Evolutionary conservation across 805 yeast genomes (phyloP), one percentile per base, ranked within the genome.

Genomic region (Suhomyces sp.): DNA sequence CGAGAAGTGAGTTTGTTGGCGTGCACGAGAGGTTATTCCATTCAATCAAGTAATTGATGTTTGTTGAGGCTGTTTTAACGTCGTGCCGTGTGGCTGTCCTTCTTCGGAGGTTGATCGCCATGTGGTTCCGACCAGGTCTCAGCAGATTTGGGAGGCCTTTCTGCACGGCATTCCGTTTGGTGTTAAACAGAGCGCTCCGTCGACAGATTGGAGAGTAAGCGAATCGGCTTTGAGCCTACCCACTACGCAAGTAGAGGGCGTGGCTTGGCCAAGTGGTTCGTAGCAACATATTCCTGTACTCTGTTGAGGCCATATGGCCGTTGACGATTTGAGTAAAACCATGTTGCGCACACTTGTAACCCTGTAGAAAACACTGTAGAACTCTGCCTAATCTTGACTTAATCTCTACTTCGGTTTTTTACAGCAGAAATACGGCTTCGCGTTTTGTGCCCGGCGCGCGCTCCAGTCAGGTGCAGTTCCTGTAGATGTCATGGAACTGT

Each of bases 281-380:
- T 75, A 78, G 96, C 97, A 84, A 93, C 96, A 93, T 93, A 93
- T 93, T 93, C 98, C 98, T 93, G 88, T 81, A 90, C 97, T 84
- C 93, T 92, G 87, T 96, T 96, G 80, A 88, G 83, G 88, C 87
- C 84, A 88, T 79, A 67, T 76, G 94, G 85, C 96, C 84, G 66
- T 80, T 93, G 84, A 86, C 87, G 96, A 94, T 85, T 90, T 89
- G 97, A 93, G 98, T 91, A 89, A 89, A 92, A 92, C 98, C 98
- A 92, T 93, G 96, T 90, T 85, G 97, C 96, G 78, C 71, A 93
- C 97, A 93, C 85, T 64, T 68, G 31, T 46, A 40, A n/a, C 5
- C 46, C 7, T 26, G 31, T 23, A 13, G 33, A 19, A 19, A 19
- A 19, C 19, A 19, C 19, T 19, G 19, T 19, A 19, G 19, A 19